Evolutionary conservation across 257 asterid genomes (phyloP), one percentile per base, ranked within the genome.

Genomic region (Solanum piurae): DNA sequence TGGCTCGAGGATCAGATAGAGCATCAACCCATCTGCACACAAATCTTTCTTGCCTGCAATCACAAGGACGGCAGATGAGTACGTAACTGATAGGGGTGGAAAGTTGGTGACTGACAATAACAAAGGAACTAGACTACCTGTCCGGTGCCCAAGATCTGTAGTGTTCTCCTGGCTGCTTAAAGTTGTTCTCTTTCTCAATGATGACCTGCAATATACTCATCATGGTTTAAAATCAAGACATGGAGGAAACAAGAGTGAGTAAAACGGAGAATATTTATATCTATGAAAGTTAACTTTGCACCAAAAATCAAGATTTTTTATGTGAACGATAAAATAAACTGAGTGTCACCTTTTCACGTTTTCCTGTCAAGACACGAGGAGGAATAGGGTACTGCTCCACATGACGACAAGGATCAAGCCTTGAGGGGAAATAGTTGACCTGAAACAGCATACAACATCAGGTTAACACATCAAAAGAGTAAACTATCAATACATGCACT

Each of bases 341-440:
- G 3, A 2, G 25, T 4, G 2, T 89, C 33, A 92, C 92, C 92
- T 25, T 90, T 33, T 92, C 93, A 6, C 94, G 94, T 83, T 75
- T 91, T 90, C 94, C 94, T 8, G 91, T 84, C 90, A 91, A 75
- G 77, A 83, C 37, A 31, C 44, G 73, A 23, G 92, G 89, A 87
- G 94, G 94, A 42, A 92, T 85, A 27, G 94, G 92, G 87, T 88
- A 66, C 87, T 86, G 85, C 87, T 91, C 92, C 29, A 93, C 94
- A 90, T 92, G 93, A 46, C 92, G 90, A 83, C 76, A 85, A 87
- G 90, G 88, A 85, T 92, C 93, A 89, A 83, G 89, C 91, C 94
- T 91, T 71, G 94, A 92, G 21, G 94, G 94, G 83, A 92, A 92
- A 89, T 92, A 92, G 62, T 90, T 89, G 84, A 92, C 77, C 94